A percentile compares a stretch with the other conserved stretches of the same genome.
Evolutionary conservation across 2,329 filamentous ascomycete genomes (phyloP).

Genomic region (Epichloe elymi): DNA sequence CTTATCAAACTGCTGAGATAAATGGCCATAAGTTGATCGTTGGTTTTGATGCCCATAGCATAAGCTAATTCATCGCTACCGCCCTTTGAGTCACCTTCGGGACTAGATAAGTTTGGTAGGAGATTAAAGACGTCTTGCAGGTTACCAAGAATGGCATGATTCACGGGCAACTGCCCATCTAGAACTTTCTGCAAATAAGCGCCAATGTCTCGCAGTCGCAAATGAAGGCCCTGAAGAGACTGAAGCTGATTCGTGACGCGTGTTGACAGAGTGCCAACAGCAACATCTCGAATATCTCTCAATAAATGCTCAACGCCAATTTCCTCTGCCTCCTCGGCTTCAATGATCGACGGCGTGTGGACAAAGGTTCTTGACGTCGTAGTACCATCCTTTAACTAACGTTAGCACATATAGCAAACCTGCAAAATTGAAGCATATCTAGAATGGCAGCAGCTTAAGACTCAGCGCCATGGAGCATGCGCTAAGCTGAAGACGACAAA

Average conservation of each 20-base stretch:
- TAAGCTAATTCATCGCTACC: conserved; percentile 79
- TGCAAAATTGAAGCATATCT: neutral
- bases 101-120: conserved; percentile 85
- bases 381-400: conserved; percentile 64
- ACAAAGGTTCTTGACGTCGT: conserved; percentile 96
- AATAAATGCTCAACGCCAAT: conserved; percentile 97
- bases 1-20: conserved; percentile 94
- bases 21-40: conserved; percentile 97
- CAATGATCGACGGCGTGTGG: conserved; percentile 94
- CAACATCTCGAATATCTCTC: conserved; percentile 94
- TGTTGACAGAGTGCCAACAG: conserved; percentile 90
- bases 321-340: conserved; percentile 97
- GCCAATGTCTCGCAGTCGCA: conserved; percentile 88
- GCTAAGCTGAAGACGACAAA: too few relatives aligned
- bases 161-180: conserved; percentile 82
- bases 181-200: conserved; percentile 93
- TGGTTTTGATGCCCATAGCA: conserved; percentile 97
- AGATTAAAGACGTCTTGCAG: conserved; percentile 99
- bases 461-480: too few relatives aligned
- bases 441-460: neutral
- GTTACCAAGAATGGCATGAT: conserved; percentile 93
- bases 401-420: neutral
- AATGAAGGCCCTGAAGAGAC: conserved; percentile 88
- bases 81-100: conserved; percentile 50
- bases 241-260: conserved; percentile 96